Conservation (phyloP, 179 eudicot species). For the Actinidia arguta region DNA sequence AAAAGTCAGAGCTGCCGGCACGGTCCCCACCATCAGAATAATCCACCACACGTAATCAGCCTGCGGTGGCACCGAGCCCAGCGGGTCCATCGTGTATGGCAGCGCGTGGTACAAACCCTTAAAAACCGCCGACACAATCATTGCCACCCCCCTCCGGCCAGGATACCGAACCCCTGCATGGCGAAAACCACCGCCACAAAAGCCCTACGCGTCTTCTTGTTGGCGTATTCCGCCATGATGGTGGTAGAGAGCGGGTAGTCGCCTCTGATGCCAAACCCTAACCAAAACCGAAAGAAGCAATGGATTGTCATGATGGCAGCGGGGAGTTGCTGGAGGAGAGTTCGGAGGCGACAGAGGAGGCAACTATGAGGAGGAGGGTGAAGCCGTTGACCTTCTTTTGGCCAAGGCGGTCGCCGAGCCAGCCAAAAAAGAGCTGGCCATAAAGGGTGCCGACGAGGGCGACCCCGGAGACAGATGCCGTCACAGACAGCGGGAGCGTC, state of each 20-base stretch:
- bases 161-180: conserved; percentile 58
- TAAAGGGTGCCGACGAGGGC: conserved; percentile 42
- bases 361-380: conserved; percentile 48
- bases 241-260: conserved; percentile 61
- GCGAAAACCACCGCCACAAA: conserved; percentile 59
- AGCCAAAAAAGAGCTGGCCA: conserved; percentile 61
- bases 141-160: conserved; percentile 38
- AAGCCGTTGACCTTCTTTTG: conserved; percentile 51
- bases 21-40: conserved; percentile 52
- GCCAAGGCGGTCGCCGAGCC: conserved; percentile 62
- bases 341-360: conserved; percentile 41
- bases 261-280: conserved; percentile 62
- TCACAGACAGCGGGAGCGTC: neutral
- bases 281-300: conserved; percentile 62
- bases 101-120: conserved; percentile 28
- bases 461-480: neutral
- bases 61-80: conserved; percentile 21
- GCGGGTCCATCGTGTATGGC: conserved; percentile 11
- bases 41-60: conserved; percentile 54
- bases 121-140: conserved; percentile 34
- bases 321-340: conserved; percentile 38
- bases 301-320: conserved; percentile 44
- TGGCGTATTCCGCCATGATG: conserved; percentile 63
- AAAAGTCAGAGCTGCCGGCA: conserved; percentile 51
- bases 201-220: conserved; percentile 54